Evolutionary conservation across 129 eudicot genomes (phyloP).

Genomic region (Saussurea involucrata): DNA sequence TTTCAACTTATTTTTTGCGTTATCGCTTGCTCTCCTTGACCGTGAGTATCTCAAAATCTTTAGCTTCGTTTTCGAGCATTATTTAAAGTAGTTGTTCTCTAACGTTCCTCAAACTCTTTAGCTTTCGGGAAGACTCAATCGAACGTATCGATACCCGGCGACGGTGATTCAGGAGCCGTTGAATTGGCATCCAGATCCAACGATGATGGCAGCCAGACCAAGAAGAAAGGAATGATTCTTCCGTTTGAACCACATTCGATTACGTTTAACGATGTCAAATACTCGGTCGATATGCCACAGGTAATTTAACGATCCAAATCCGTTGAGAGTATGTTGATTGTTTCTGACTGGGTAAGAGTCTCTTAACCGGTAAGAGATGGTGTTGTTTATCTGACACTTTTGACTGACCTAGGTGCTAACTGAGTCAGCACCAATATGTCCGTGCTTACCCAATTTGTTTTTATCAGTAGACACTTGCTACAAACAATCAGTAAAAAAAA

Average conservation of each 20-base stretch:
- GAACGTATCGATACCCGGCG: background rate
- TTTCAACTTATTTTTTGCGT: constrained; percentile 33
- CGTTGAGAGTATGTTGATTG: background rate
- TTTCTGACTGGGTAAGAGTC: constrained; percentile 39
- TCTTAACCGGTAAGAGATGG: constrained; percentile 51
- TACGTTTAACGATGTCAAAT: background rate
- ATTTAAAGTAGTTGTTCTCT: background rate
- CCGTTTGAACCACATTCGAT: constrained; percentile 11
- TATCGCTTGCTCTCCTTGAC: constrained; percentile 41
- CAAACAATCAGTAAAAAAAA: constrained; percentile 13
- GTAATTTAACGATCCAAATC: constrained; percentile 9
- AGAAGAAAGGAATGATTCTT: constrained; percentile 40
- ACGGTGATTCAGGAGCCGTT: background rate
- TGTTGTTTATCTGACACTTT: background rate
- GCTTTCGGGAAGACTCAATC: background rate
- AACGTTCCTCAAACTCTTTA: background rate
- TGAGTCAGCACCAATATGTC: constrained; percentile 43
- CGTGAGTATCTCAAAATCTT: constrained; percentile 35
- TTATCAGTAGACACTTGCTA: background rate
- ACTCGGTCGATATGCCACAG: constrained; percentile 29
- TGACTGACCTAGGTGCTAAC: constrained; percentile 24
- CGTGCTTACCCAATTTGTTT: constrained; percentile 39
- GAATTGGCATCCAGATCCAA: background rate
- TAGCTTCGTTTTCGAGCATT: background rate
- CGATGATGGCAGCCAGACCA: background rate